Evolutionary conservation across 208 protist species (phyloP).

Genomic region (Trypanosoma cruzi): DNA sequence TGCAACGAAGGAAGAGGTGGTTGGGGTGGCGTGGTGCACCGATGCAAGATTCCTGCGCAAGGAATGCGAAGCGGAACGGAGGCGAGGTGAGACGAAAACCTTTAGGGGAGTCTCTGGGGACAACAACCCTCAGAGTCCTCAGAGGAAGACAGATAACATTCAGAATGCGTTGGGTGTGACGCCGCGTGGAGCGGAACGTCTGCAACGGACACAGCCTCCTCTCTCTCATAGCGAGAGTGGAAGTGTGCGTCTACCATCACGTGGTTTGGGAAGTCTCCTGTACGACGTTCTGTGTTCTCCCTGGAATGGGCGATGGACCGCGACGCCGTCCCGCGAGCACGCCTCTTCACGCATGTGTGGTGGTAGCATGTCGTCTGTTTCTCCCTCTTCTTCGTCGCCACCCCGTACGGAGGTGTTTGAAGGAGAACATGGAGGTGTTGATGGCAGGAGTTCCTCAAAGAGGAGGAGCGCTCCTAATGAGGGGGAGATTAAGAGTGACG

Average conservation of each 20-base stretch:
- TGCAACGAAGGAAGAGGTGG: conserved; percentile 8
- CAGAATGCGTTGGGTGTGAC: conserved; percentile 5
- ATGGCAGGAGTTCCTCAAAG: no score
- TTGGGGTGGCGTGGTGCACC: conserved; percentile 45
- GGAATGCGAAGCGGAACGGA: not conserved
- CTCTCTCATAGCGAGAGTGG: not conserved
- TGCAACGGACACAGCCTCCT: not conserved
- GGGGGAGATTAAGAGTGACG: not conserved
- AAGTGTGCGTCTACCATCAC: conserved; percentile 1
- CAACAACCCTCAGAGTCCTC: not conserved
- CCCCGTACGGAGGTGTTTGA: conserved; percentile 23
- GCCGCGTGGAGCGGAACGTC: conserved; percentile 17
- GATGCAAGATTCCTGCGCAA: conserved; percentile 47
- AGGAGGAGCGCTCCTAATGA: not conserved
- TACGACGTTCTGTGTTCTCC: conserved; percentile 25
- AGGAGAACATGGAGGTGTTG: not conserved
- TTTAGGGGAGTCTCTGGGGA: not conserved
- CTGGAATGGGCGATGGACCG: conserved; percentile 19
- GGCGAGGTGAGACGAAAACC: not conserved
- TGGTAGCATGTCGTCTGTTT: not conserved
- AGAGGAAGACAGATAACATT: not conserved
- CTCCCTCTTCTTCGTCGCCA: not conserved
- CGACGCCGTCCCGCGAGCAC: not conserved
- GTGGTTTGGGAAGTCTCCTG: conserved; percentile 21
- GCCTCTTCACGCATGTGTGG: not conserved